Conservation (phyloP, 2,329 filamentous ascomycete genomes). For the Penicillium sp. region DNA sequence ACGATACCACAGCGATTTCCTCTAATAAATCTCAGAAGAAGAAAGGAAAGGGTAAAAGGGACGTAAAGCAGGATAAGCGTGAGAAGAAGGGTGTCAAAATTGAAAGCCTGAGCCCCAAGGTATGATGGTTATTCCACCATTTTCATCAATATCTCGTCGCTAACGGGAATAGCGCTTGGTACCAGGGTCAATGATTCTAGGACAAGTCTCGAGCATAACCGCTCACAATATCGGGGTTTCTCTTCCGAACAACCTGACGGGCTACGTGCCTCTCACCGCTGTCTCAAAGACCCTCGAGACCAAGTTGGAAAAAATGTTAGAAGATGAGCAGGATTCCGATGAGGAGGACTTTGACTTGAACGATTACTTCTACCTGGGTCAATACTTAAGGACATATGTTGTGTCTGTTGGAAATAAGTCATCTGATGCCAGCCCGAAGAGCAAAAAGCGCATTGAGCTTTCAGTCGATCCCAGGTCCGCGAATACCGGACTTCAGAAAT, state of each 20-base stretch:
- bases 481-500: conserved; percentile 74
- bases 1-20: conserved; percentile 40
- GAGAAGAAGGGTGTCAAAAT: conserved; percentile 68
- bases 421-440: conserved; percentile 60
- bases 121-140: conserved; percentile 45
- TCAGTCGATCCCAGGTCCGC: conserved; percentile 79
- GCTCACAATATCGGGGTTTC: conserved; percentile 78
- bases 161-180: conserved; percentile 69
- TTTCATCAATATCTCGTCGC: conserved; percentile 28
- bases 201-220: conserved; percentile 82
- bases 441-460: conserved; percentile 82
- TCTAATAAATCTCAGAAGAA: conserved; percentile 46
- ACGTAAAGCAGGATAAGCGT: conserved; percentile 55
- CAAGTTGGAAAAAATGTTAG: conserved; percentile 70
- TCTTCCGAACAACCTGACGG: conserved; percentile 89
- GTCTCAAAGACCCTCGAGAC: conserved; percentile 80
- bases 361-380: conserved; percentile 77
- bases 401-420: conserved; percentile 71
- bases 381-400: conserved; percentile 86
- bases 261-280: conserved; percentile 89
- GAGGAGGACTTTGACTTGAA: conserved; percentile 72
- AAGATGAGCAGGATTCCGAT: conserved; percentile 60
- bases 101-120: conserved; percentile 89
- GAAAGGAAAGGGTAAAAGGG: conserved; percentile 54
- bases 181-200: conserved; percentile 85